phyloP scores from a whole-genome alignment of 306 rosid species.

The Sicyos baderoa region DNA sequence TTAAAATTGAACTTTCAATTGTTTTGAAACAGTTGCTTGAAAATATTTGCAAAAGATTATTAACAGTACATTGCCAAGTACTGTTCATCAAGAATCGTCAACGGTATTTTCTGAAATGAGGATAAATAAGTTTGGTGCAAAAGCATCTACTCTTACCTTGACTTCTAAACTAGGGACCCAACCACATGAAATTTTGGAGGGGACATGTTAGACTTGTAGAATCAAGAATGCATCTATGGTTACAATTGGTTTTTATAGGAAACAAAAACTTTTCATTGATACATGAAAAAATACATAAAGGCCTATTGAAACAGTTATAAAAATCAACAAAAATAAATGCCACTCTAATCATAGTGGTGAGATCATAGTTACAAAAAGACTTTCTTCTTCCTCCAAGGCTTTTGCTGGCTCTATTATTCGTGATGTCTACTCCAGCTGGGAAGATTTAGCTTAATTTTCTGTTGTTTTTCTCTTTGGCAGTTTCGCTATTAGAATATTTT shows the following conservation, averaged over 20 bases:
- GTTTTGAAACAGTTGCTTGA: neutral
- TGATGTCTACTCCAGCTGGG: too few relatives aligned
- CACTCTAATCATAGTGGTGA: too few relatives aligned
- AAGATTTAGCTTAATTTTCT: too few relatives aligned
- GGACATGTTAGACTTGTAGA: neutral
- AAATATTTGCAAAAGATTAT: neutral
- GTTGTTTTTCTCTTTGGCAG: too few relatives aligned
- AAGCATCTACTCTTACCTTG: neutral
- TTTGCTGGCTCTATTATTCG: too few relatives aligned
- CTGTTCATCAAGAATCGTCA: neutral
- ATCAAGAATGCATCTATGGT: neutral
- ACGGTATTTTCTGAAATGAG: neutral
- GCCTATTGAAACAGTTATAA: too few relatives aligned
- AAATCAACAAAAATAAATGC: too few relatives aligned
- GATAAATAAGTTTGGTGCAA: neutral
- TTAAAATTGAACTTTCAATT: neutral
- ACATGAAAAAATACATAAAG: too few relatives aligned
- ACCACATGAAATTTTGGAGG: neutral
- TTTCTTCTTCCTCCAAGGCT: too few relatives aligned
- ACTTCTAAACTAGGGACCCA: neutral
- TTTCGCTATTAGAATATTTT: too few relatives aligned
- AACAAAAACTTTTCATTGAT: too few relatives aligned
- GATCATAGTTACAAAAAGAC: too few relatives aligned
- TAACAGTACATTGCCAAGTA: neutral
- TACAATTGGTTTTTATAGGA: neutral